Evolutionary conservation across 805 yeast species (phyloP).

Genomic region (Candida manassasensis): DNA sequence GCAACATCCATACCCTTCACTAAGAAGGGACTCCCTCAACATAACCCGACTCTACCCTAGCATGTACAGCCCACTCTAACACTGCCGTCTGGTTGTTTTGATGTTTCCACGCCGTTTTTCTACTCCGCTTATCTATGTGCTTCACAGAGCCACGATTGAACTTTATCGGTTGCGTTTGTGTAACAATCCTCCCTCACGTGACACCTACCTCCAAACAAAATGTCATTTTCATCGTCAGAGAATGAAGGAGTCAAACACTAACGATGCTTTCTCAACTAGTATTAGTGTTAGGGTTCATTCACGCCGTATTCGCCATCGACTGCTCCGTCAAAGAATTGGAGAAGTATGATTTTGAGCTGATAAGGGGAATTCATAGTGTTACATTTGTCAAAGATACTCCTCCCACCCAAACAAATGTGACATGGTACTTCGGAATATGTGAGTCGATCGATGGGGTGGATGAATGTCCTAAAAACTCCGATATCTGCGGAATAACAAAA

Average conservation of each 20-base stretch:
- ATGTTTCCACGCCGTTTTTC: too few species aligned
- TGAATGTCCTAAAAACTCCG: slow-evolving; percentile 66
- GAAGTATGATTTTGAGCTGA: slow-evolving; percentile 38
- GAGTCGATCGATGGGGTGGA: slow-evolving; percentile 40
- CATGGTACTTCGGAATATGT: slow-evolving; percentile 75
- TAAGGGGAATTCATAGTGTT: slow-evolving; percentile 48
- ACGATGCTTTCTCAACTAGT: background rate
- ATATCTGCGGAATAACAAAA: slow-evolving; percentile 70
- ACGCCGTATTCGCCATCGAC: slow-evolving; percentile 16
- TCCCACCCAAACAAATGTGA: slow-evolving; percentile 59
- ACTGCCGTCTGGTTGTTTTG: too few species aligned
- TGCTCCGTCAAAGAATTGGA: slow-evolving; percentile 33
- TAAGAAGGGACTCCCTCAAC: too few species aligned
- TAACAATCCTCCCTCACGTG: background rate
- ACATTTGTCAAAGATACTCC: slow-evolving; percentile 57
- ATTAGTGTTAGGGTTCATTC: background rate
- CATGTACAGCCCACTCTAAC: too few species aligned
- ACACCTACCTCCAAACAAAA: background rate
- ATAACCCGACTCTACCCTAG: too few species aligned
- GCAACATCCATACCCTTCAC: too few species aligned
- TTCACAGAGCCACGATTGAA: too few species aligned
- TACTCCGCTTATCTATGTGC: too few species aligned
- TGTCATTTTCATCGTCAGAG: background rate
- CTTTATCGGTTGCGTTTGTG: too few species aligned
- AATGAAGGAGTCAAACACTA: background rate